These are phyloP conservation scores for Trypanosoma congolense DNA, from an alignment of 208 protist genomes.

Conservation along the genomic window DNA sequence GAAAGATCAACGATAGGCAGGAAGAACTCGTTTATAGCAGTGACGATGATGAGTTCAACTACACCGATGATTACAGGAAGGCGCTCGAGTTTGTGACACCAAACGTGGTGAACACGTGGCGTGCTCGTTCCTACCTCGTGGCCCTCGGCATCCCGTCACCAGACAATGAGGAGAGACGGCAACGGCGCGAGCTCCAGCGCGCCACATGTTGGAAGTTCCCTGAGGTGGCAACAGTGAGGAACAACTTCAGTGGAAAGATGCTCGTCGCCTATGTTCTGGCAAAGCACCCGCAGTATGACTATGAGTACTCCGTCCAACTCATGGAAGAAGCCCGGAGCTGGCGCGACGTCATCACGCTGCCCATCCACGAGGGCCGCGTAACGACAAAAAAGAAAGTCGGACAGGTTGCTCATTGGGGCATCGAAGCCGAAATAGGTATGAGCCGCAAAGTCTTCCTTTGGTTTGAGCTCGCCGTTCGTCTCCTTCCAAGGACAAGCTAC, in stretches of 20 bases:
- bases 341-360: slow-evolving; percentile 25
- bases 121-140: slow-evolving; percentile 14
- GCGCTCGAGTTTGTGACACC: slow-evolving; percentile 8
- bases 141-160: slow-evolving; percentile 44
- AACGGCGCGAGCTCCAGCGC: slow-evolving; percentile 34
- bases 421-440: slow-evolving; percentile 32
- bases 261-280: slow-evolving; percentile 22
- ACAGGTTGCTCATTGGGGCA: slow-evolving; percentile 23
- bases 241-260: slow-evolving; percentile 28
- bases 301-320: slow-evolving; percentile 23
- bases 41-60: neutral
- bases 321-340: slow-evolving; percentile 24
- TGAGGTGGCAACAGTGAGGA: slow-evolving; percentile 30
- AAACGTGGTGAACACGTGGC: slow-evolving; percentile 4
- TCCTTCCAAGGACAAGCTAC: slow-evolving; percentile 28
- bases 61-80: slow-evolving; percentile 1
- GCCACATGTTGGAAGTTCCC: slow-evolving; percentile 32
- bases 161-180: slow-evolving; percentile 19
- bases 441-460: slow-evolving; percentile 37
- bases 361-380: slow-evolving; percentile 27
- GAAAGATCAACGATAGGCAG: neutral
- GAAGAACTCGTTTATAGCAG: neutral
- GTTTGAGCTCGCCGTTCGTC: slow-evolving; percentile 29
- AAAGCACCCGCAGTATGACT: slow-evolving; percentile 1
- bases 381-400: slow-evolving; percentile 27